phyloP scores from a whole-genome alignment of 306 rosid species.

The Prosopis cineraria region DNA sequence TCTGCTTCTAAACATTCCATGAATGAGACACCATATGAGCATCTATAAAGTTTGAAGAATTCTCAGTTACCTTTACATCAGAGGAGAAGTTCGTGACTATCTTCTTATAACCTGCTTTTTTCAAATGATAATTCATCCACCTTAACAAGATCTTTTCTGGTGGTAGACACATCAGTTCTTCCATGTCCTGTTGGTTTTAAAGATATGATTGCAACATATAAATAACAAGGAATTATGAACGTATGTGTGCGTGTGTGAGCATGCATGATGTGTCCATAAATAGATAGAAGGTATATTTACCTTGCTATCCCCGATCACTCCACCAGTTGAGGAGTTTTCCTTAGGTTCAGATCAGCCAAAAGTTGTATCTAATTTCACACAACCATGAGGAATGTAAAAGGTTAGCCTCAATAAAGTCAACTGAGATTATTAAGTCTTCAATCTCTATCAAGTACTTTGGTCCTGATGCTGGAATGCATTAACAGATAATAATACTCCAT shows the following conservation, averaged over 20 bases:
- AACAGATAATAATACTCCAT: slow-evolving; percentile 2
- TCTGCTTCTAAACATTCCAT: slow-evolving; percentile 25
- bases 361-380: slow-evolving; percentile 75
- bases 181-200: slow-evolving; percentile 74
- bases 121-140: slow-evolving; percentile 98
- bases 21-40: background rate
- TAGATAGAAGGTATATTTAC: slow-evolving; percentile 40
- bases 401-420: background rate
- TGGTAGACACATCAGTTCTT: slow-evolving; percentile 90
- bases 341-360: slow-evolving; percentile 91
- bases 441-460: background rate
- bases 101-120: slow-evolving; percentile 78
- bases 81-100: slow-evolving; percentile 89
- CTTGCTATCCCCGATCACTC: slow-evolving; percentile 88
- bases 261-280: no score
- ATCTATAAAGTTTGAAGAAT: background rate
- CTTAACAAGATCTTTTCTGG: slow-evolving; percentile 94
- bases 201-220: slow-evolving; percentile 30
- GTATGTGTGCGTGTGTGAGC: background rate
- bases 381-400: slow-evolving; percentile 35
- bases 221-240: background rate
- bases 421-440: background rate
- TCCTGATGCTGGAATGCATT: background rate
- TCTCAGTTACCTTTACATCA: slow-evolving; percentile 77
- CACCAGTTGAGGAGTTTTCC: slow-evolving; percentile 93